Evolutionary conservation across 2,329 filamentous ascomycete species (phyloP).

Genomic region (Lithohypha guttulata): DNA sequence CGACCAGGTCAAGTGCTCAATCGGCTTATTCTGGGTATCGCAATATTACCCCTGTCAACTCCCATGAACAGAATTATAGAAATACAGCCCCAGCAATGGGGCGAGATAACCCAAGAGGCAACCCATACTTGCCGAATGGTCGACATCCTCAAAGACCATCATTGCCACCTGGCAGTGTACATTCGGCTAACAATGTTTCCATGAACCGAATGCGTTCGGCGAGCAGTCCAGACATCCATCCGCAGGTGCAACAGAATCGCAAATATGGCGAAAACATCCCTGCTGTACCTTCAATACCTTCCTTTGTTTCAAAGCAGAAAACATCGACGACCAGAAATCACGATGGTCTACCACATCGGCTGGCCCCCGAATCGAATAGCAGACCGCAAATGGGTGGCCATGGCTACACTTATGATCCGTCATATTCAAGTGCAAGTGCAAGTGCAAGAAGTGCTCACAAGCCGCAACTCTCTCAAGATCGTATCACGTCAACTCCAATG

Average conservation of each 20-base stretch:
- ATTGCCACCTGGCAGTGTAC: constrained; percentile 58
- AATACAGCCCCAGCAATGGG: constrained; percentile 84
- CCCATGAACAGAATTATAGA: constrained; percentile 60
- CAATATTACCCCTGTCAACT: constrained; percentile 60
- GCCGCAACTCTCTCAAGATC: constrained; percentile 20
- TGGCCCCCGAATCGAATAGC: constrained; percentile 37
- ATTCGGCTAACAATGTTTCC: constrained; percentile 41
- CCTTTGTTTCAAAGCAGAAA: constrained; percentile 53
- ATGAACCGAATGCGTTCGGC: constrained; percentile 68
- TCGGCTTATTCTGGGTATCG: constrained; percentile 45
- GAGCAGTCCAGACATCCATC: constrained; percentile 88
- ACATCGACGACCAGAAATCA: constrained; percentile 64
- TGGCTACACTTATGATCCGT: constrained; percentile 19
- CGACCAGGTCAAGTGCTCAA: constrained; percentile 42
- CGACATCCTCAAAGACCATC: constrained; percentile 55
- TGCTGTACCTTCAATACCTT: constrained; percentile 64
- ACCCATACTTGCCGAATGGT: constrained; percentile 52
- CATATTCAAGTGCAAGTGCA: constrained; percentile 14
- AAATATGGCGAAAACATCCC: constrained; percentile 48
- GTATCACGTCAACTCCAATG: constrained; percentile 27
- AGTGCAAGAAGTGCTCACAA: constrained; percentile 16
- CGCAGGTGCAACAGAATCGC: constrained; percentile 42
- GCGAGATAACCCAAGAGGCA: constrained; percentile 57
- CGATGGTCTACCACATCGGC: constrained; percentile 58
- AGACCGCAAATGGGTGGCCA: constrained; percentile 17